Conservation (phyloP, 257 asterid species). For the Salvia hispanica region DNA sequence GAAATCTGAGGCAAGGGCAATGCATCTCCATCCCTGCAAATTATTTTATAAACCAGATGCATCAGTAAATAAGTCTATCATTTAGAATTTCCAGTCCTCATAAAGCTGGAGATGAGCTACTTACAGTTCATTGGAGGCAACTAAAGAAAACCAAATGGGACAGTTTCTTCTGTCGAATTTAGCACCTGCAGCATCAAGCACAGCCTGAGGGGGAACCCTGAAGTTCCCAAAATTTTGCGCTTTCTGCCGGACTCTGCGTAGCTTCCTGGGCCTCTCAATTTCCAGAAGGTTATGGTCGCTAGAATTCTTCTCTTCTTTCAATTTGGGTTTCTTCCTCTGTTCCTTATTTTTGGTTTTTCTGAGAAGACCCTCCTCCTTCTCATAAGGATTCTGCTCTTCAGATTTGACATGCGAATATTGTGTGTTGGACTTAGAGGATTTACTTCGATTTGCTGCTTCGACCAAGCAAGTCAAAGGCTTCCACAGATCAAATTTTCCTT, state of each 20-base stretch:
- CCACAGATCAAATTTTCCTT: conserved; percentile 66
- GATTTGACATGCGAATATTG: conserved; percentile 55
- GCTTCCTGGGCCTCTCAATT: conserved; percentile 60
- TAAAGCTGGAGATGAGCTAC: conserved; percentile 38
- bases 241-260: conserved; percentile 54
- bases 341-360: conserved; percentile 56
- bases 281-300: conserved; percentile 44
- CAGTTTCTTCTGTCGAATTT: conserved; percentile 48
- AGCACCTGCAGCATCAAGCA: conserved; percentile 58
- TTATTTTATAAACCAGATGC: conserved; percentile 34
- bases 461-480: conserved; percentile 80
- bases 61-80: conserved; percentile 21
- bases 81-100: conserved; percentile 13
- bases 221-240: conserved; percentile 45
- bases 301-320: conserved; percentile 46
- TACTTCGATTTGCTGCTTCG: conserved; percentile 78
- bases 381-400: conserved; percentile 49
- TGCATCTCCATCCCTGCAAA: conserved; percentile 70
- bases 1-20: conserved; percentile 83
- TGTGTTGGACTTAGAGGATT: conserved; percentile 54
- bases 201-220: conserved; percentile 60
- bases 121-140: conserved; percentile 70
- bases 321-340: conserved; percentile 45
- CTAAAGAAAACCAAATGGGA: conserved; percentile 91
- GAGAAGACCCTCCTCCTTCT: conserved; percentile 44